A percentile compares a stretch with the other conserved stretches of the same genome.
Conservation (phyloP, 441 rosid genomes). For the Eutrema salsugineum region DNA sequence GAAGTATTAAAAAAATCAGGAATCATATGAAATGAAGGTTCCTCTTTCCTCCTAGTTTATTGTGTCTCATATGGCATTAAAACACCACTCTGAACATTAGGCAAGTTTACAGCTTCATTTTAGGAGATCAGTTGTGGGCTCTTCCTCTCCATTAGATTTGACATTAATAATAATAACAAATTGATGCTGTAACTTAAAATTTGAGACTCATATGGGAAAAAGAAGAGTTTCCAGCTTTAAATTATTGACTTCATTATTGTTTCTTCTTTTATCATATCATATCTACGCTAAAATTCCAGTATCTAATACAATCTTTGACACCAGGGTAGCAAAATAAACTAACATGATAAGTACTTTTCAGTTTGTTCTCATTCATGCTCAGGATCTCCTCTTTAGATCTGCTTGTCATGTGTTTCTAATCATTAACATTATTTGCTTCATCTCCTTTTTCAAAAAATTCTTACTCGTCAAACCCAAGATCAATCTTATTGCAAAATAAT, state of each 20-base stretch:
- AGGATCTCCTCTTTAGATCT: slow-evolving; percentile 48
- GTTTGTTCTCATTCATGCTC: slow-evolving; percentile 33
- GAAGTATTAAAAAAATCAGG: not conserved
- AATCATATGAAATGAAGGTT: slow-evolving; percentile 24
- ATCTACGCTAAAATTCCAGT: slow-evolving; percentile 45
- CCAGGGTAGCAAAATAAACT: slow-evolving; percentile 28
- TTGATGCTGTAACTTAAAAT: slow-evolving; percentile 37
- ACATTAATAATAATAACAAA: slow-evolving; percentile 36
- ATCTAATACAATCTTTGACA: slow-evolving; percentile 38
- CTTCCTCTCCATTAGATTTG: slow-evolving; percentile 37
- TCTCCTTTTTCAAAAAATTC: slow-evolving; percentile 14
- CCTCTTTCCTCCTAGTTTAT: slow-evolving; percentile 16
- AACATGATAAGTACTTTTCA: slow-evolving; percentile 20
- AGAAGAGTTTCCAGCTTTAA: slow-evolving; percentile 30
- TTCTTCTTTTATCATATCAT: slow-evolving; percentile 23
- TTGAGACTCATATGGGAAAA: slow-evolving; percentile 14
- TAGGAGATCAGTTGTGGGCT: slow-evolving; percentile 40
- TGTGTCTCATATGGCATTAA: slow-evolving; percentile 28
- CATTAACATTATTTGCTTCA: slow-evolving; percentile 33
- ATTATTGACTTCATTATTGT: slow-evolving; percentile 21
- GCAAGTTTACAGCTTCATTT: slow-evolving; percentile 47
- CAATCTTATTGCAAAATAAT: not conserved
- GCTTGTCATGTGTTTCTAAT: slow-evolving; percentile 31
- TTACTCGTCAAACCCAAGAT: slow-evolving; percentile 12
- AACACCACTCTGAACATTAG: slow-evolving; percentile 40